These are phyloP conservation scores for Tieghemostelium lacteum DNA, from an alignment of 78 protist genomes.

Conservation along the genomic window DNA sequence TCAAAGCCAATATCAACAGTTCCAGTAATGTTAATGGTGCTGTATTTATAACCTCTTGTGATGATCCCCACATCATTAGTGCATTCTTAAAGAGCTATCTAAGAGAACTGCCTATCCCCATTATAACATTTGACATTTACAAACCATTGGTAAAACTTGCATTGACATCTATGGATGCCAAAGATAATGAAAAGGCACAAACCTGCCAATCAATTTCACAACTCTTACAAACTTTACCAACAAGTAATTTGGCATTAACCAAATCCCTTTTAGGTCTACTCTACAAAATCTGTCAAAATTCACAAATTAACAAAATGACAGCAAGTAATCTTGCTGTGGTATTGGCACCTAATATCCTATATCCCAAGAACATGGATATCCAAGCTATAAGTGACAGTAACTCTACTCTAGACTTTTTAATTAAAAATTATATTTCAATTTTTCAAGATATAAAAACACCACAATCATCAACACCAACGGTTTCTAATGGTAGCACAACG, in stretches of 20 bases:
- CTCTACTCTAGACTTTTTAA: constrained; percentile 56
- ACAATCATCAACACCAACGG: background rate
- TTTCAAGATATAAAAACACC: background rate
- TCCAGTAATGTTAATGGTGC: background rate
- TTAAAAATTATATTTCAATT: constrained; percentile 17
- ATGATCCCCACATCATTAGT: constrained; percentile 37
- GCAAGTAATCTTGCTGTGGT: constrained; percentile 39
- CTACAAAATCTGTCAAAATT: constrained; percentile 10
- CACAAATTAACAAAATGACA: constrained; percentile 45
- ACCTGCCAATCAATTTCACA: background rate
- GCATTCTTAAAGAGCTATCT: constrained; percentile 34
- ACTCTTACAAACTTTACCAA: constrained; percentile 4
- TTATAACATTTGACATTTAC: constrained; percentile 35
- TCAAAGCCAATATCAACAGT: constrained; percentile 11
- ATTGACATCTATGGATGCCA: constrained; percentile 11
- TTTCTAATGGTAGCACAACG: background rate
- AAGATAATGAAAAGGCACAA: background rate
- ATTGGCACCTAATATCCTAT: constrained; percentile 57
- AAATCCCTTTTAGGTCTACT: constrained; percentile 1
- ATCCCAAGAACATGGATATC: constrained; percentile 53
- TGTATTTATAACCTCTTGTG: constrained; percentile 12
- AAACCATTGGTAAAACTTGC: constrained; percentile 18
- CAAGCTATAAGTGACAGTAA: constrained; percentile 42
- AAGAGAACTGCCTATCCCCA: constrained; percentile 60
- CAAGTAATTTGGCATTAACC: background rate